Evolutionary conservation across 2,329 filamentous ascomycete species (phyloP), one percentile per base, ranked within the genome.

Genomic region (Aspergillus sp.): DNA sequence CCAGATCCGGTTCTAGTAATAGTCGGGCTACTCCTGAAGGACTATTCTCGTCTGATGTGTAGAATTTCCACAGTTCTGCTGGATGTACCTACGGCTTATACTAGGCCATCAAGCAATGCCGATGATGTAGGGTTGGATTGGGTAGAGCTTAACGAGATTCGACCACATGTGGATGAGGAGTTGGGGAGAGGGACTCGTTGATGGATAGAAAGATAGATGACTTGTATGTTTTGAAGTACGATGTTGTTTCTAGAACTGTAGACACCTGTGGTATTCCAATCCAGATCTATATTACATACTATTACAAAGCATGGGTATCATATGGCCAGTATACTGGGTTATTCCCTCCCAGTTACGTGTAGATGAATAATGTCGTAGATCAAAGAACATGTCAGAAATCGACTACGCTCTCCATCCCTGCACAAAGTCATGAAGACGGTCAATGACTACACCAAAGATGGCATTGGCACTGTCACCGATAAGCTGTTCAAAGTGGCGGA

Each of bases 391-490:
- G 46, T 34, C 13, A 17, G 12, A 22, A 46, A 4, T 2, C 17
- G 27, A n/a, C 27, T 48, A 48, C 30, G 88, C 88, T 73, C 90
- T 85, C 80, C 93, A 93, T 53, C 90, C 89, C 79, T 99, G 95
- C 60, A 96, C 90, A 78, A 96, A 87, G 66, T 93, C 92, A 78
- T 99, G 95, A 65, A 98, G 80, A 67, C 91, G 88, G 79, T 99
- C 95, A 79, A 99, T 97, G 40, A 98, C 89, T 4, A 96, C 91
- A 0, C 93, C 92, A 66, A 96, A 93, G 68, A 96, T 87, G 47
- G 92, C 92, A 73, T 90, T 93, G 61, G 95, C 83, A 61, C 91
- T 93, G 71, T 96, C 92, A 66, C 95, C 90, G 70, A 99, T 96
- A 58, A 98, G 83, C 61, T 89, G 85, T 67, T 96, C 93, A 72